A percentile compares a stretch with the other conserved stretches of the same genome.
Conservation (phyloP, 2,329 filamentous ascomycete genomes). For the Knoxdaviesia proteae region DNA sequence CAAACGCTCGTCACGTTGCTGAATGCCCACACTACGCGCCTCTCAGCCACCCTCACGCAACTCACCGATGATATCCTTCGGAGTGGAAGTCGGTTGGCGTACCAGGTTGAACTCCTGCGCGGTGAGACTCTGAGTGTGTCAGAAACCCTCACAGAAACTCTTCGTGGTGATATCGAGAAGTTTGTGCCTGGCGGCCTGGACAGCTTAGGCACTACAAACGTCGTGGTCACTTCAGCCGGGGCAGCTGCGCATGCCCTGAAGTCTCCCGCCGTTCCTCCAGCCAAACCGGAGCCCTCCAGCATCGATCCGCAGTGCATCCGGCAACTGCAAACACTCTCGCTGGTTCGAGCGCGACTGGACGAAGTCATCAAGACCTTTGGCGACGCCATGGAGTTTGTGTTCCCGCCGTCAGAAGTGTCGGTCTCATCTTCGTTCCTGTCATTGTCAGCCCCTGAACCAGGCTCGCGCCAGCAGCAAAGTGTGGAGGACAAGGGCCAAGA, state of each 20-base stretch:
- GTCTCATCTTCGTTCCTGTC: constrained; percentile 73
- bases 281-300: background rate
- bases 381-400: constrained; percentile 85
- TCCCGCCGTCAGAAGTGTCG: constrained; percentile 72
- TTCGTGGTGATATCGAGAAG: constrained; percentile 50
- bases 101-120: constrained; percentile 84
- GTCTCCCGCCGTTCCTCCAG: too few relatives aligned
- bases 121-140: constrained; percentile 68
- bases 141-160: constrained; percentile 52
- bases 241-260: too few relatives aligned
- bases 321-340: constrained; percentile 61
- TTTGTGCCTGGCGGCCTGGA: constrained; percentile 41
- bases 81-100: constrained; percentile 70
- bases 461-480: constrained; percentile 34
- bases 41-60: constrained; percentile 65
- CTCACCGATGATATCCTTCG: constrained; percentile 89
- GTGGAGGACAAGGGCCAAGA: constrained; percentile 77
- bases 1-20: constrained; percentile 74
- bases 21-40: constrained; percentile 66
- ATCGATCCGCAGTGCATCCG: constrained; percentile 48
- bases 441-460: constrained; percentile 66
- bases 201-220: constrained; percentile 5
- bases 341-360: constrained; percentile 69
- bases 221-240: constrained; percentile 4
- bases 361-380: constrained; percentile 81